A percentile compares a stretch with the other conserved stretches of the same genome.
These are phyloP conservation scores for Melastoma malabathricum DNA, from an alignment of 345 rosid genomes.

Conservation along the genomic window DNA sequence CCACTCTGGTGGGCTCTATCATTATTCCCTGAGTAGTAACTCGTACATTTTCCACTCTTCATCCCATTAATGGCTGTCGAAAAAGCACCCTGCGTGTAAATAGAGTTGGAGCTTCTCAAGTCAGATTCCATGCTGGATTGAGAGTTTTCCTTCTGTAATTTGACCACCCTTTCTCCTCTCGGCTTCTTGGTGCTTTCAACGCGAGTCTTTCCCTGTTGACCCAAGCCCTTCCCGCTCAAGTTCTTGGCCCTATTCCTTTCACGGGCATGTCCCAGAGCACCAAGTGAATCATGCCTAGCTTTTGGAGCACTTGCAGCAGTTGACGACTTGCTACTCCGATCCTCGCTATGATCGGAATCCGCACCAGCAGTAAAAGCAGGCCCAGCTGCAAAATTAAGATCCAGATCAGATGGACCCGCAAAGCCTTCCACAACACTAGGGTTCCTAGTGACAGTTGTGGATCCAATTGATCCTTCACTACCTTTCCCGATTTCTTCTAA, in stretches of 20 bases:
- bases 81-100: conserved; percentile 47
- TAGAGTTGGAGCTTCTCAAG: conserved; percentile 75
- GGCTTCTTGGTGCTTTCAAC: conserved; percentile 49
- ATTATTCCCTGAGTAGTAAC: conserved; percentile 40
- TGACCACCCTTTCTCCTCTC: conserved; percentile 71
- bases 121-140: conserved; percentile 80
- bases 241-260: conserved; percentile 34
- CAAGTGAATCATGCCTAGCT: conserved; percentile 28
- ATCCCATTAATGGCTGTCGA: conserved; percentile 42
- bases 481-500: conserved; percentile 19
- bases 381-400: conserved; percentile 35
- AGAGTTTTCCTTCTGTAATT: conserved; percentile 62
- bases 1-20: conserved; percentile 31
- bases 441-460: conserved; percentile 19
- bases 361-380: conserved; percentile 29
- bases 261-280: conserved; percentile 18
- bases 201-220: conserved; percentile 32
- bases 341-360: conserved; percentile 61
- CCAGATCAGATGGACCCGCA: conserved; percentile 23
- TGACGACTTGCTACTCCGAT: conserved; percentile 59
- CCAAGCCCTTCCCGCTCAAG: conserved; percentile 28
- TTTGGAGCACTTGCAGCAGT: conserved; percentile 63
- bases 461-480: conserved; percentile 27
- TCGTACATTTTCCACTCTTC: conserved; percentile 26
- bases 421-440: conserved; percentile 19